A percentile compares a stretch with the other conserved stretches of the same genome.
Evolutionary conservation across 192 early-diverging fungal genomes (phyloP).

Genomic region (Entophlyctis luteolus): DNA sequence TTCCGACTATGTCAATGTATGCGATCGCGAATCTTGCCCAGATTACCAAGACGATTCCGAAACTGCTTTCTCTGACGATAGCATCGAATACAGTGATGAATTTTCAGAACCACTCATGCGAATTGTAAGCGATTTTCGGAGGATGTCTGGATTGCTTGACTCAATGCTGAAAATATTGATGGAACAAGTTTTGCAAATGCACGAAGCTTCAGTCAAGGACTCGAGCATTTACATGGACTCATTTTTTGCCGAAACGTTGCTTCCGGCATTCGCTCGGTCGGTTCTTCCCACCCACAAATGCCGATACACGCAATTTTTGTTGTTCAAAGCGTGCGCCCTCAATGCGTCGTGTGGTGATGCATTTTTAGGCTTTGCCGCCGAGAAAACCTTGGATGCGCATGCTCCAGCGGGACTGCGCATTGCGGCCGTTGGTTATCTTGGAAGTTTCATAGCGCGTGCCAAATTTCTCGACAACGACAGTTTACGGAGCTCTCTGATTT

Average conservation of each 20-base stretch:
- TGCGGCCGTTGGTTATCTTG: constrained; percentile 77
- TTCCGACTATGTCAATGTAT: too few species aligned
- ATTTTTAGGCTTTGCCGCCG: constrained; percentile 71
- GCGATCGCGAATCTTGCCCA: too few species aligned
- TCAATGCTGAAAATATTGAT: constrained; percentile 25
- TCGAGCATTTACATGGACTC: neutral
- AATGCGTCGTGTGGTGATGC: constrained; percentile 64
- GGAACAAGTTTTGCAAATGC: constrained; percentile 5
- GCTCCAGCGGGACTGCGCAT: constrained; percentile 67
- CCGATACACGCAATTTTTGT: constrained; percentile 85
- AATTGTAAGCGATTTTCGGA: constrained; percentile 15
- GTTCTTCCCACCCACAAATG: constrained; percentile 84
- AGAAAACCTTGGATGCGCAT: constrained; percentile 52
- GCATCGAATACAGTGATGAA: constrained; percentile 50
- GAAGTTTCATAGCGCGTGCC: constrained; percentile 83
- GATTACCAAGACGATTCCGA: constrained; percentile 19
- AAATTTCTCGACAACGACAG: constrained; percentile 59
- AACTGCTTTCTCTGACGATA: constrained; percentile 15
- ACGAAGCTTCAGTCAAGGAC: neutral
- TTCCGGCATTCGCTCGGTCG: constrained; percentile 74
- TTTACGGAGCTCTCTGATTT: constrained; percentile 63
- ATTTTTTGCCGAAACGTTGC: too few species aligned
- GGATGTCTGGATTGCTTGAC: constrained; percentile 34
- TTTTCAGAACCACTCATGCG: constrained; percentile 30
- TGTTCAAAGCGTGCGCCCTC: constrained; percentile 75